Evolutionary conservation across 805 yeast species (phyloP), one percentile per base, ranked within the genome.

Genomic region (Candida nitratophila): DNA sequence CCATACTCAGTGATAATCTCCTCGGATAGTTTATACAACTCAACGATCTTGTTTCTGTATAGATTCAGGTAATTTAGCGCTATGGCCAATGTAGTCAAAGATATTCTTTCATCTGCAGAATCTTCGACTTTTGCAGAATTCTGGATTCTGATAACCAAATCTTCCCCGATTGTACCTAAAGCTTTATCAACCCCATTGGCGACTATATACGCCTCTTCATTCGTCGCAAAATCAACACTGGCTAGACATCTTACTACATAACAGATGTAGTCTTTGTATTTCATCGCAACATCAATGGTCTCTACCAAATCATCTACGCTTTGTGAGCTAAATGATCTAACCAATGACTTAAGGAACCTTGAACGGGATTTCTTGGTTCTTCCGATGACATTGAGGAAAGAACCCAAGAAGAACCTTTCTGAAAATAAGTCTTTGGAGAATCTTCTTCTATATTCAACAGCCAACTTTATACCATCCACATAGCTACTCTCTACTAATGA

Each of bases 401-500:
- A 51, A 4, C 55, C 54, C 26, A 82, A 54, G 44, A 73, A 70
- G 1, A 44, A 44, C 3, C 49, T 50, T 29, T 69, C 71, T 1
- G 42, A 48, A 26, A 61, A 51, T 4, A 67, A 45, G 5, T 59
- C 54, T 3, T 45, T 35, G 0, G 66, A 47, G 1, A 63, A 38
- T 17, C 52, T 51, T 24, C 55, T 50, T 34, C 74, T 52, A 54
- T 77, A 81, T 0, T 60, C 54, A 2, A 74, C 70, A 0, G 88
- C 86, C 21, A 69, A 47, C 43, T 63, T 73, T 7, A 86, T 54
- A 0, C 91, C 93, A 45, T 80, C 85, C 2, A 70, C 59, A 50
- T 86, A 79, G 42, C 79, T 71, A 7, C 80, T 63, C 40, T 83
- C 90, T 20, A 86, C 74, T 55, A 88, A 68, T 2, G 87, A 75